Base-by-base conservation (phyloP, 345 rosid species). In the Theobroma cacao region DNA sequence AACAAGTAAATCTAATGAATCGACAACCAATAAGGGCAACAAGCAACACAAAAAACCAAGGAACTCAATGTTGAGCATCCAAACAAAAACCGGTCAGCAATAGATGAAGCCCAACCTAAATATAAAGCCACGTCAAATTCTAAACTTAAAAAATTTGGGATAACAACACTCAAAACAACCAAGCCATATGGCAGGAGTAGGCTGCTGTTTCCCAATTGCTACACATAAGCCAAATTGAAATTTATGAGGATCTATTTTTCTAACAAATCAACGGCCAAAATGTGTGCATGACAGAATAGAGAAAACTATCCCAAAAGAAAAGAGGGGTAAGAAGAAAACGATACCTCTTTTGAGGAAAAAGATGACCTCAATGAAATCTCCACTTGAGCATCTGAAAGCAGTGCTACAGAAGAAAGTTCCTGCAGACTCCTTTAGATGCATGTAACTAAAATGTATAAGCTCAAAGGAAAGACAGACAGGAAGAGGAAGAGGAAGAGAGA, bases 361-460 rank as follows among this genome's bases (percentile, higher is more conserved):
- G 88, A 69, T 40, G 83, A 66, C 64, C 86, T 79, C 14, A 80
- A 87, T 36, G 80, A 69, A 77, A 79, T 89, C 77, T 81, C 86
- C 75, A 7, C 63, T 72, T 67, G 72, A 63, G 86, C 74, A 79
- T 84, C 90, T 81, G 82, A 70, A 79, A 82, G 87, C 66, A 84
- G 58, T 80, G 88, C 60, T 47, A 79, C 59, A 28, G 80, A 83
- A 65, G 90, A 91, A 73, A 95, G 90, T 72, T 86, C 91, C 85
- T 87, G 96, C 91, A 93, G 85, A 84, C 96, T 87, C 98, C 99
- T 95, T 83, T 82, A 80, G 20, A 80, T 67, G 68, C 82, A 82
- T 80, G 79, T 56, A 75, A 38, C 72, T 22, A 59, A n/a, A 74
- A 70, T 14, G 41, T 28, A 43, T 66, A 59, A 86, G 74, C 56